These are phyloP conservation scores for Kokia cookei DNA, from an alignment of 441 rosid species.

Conservation along the genomic window DNA sequence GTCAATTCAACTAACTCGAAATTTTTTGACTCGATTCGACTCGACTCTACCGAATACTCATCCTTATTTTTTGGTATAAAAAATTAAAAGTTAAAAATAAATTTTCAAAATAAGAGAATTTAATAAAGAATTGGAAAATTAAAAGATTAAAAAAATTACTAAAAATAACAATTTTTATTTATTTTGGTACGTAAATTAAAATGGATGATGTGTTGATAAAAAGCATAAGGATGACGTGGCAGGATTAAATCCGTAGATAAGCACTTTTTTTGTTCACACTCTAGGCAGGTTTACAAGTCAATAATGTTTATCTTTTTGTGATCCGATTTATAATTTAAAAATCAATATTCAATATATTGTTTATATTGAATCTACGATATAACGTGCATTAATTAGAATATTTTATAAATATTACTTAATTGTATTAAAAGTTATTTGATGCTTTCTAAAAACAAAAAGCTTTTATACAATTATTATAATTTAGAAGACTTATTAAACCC, in stretches of 20 bases:
- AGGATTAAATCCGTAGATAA: neutral
- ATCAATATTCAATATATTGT: too few species aligned
- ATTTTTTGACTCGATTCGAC: too few species aligned
- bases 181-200: neutral
- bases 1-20: too few species aligned
- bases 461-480: too few species aligned
- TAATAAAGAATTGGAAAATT: neutral
- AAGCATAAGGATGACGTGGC: neutral
- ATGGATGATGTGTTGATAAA: neutral
- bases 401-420: too few species aligned
- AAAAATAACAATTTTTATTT: neutral
- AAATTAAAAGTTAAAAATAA: neutral
- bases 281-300: neutral
- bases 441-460: too few species aligned
- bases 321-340: too few species aligned
- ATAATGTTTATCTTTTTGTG: neutral
- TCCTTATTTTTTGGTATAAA: neutral
- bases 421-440: too few species aligned
- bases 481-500: too few species aligned
- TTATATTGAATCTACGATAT: too few species aligned
- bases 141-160: neutral
- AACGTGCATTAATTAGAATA: too few species aligned
- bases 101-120: neutral
- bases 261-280: neutral
- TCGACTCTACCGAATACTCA: too few species aligned